phyloP scores from a whole-genome alignment of 2,329 filamentous ascomycete species.

The Stemphylium vesicarium region DNA sequence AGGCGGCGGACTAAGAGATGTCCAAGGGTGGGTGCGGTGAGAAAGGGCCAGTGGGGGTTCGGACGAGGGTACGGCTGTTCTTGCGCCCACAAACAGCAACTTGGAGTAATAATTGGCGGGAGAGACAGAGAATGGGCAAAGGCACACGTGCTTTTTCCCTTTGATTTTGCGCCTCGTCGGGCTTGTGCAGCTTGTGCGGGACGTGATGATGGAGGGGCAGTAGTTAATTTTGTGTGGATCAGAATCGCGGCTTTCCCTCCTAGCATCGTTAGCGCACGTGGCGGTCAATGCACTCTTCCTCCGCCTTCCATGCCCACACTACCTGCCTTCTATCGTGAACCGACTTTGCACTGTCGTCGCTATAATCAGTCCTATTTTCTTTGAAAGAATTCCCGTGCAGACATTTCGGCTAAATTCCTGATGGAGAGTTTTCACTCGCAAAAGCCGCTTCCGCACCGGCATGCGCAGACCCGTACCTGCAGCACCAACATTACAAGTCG shows the following conservation, averaged over 20 bases:
- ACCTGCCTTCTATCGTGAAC: background rate
- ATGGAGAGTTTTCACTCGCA: background rate
- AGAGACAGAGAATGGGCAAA: conserved; percentile 14
- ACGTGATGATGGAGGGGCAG: conserved; percentile 24
- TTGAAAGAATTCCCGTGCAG: too few species aligned
- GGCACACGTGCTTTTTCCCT: conserved; percentile 21
- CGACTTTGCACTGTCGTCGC: background rate
- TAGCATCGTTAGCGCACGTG: conserved; percentile 22
- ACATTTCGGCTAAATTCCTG: too few species aligned
- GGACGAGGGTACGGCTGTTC: conserved; percentile 20
- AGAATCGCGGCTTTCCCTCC: conserved; percentile 20
- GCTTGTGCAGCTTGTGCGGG: conserved; percentile 37
- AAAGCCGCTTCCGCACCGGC: background rate
- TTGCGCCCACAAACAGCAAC: conserved; percentile 22
- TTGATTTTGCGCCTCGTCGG: conserved; percentile 32
- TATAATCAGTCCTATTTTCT: background rate
- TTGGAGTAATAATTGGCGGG: conserved; percentile 16
- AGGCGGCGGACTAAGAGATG: conserved; percentile 13
- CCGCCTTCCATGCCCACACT: background rate
- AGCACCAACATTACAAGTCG: conserved; percentile 6
- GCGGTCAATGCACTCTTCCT: conserved; percentile 16
- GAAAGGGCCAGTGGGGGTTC: conserved; percentile 25
- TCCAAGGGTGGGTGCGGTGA: conserved; percentile 25
- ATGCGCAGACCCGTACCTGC: conserved; percentile 13
- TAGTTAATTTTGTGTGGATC: conserved; percentile 25